Evolutionary conservation across 1,139 yeast species (phyloP).

Genomic region (Suhomyces chickasaworum): DNA sequence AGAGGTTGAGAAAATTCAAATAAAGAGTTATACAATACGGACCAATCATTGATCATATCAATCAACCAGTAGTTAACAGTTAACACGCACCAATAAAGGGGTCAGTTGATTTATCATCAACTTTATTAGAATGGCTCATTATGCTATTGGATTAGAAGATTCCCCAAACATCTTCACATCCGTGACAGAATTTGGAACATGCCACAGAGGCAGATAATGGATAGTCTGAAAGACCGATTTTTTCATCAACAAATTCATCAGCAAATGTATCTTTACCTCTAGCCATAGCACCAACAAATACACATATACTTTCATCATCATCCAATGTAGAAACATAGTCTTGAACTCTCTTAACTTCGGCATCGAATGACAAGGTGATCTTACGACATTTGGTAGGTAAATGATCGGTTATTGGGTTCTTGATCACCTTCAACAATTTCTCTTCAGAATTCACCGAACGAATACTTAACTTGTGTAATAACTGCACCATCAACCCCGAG

Average conservation of each 20-base stretch:
- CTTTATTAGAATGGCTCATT: no score
- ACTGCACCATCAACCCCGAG: constrained; percentile 96
- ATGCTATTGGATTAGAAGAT: constrained; percentile 41
- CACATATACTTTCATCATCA: constrained; percentile 92
- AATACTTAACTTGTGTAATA: constrained; percentile 86
- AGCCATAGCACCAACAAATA: constrained; percentile 99
- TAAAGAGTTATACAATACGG: background rate
- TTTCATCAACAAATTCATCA: constrained; percentile 94
- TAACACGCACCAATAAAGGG: background rate
- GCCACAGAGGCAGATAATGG: constrained; percentile 98
- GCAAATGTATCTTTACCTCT: constrained; percentile 97
- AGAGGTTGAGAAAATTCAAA: background rate
- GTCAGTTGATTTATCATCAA: no score
- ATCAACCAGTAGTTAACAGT: no score
- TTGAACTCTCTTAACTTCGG: constrained; percentile 83
- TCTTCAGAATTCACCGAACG: constrained; percentile 95
- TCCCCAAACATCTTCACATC: constrained; percentile 97
- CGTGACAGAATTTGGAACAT: constrained; percentile 96
- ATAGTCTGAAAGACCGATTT: constrained; percentile 91
- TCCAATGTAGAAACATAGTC: constrained; percentile 82
- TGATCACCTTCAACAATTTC: constrained; percentile 87
- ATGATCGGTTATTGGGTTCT: constrained; percentile 96
- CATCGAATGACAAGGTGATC: constrained; percentile 91
- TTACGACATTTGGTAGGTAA: constrained; percentile 95
- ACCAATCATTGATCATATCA: background rate